A percentile compares a stretch with the other conserved stretches of the same genome.
Evolutionary conservation across 2,329 filamentous ascomycete species (phyloP).

Genomic region (Purpureocillium takamizusanense): DNA sequence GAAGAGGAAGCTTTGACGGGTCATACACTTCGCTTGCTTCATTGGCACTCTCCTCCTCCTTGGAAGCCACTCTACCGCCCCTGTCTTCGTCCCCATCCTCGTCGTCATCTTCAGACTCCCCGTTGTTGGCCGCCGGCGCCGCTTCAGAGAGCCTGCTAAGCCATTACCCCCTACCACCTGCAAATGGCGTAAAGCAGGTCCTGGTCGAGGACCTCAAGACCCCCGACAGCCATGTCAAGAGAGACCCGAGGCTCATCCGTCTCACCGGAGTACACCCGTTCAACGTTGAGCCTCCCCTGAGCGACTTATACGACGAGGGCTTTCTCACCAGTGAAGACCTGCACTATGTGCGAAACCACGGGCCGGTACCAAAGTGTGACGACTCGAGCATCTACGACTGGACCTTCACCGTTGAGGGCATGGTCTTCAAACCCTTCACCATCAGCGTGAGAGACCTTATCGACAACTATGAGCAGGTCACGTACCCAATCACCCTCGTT

Average conservation of each 20-base stretch:
- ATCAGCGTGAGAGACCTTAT: conserved; percentile 67
- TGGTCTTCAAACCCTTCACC: conserved; percentile 68
- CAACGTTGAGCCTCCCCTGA: conserved; percentile 80
- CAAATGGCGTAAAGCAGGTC: conserved; percentile 49
- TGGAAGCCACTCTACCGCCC: not conserved
- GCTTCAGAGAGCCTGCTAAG: too few relatives aligned
- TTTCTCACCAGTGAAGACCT: conserved; percentile 82
- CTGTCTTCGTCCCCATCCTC: not conserved
- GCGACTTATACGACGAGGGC: conserved; percentile 65
- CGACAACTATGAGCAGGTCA: conserved; percentile 68
- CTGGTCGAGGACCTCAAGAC: conserved; percentile 73
- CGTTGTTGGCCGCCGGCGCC: too few relatives aligned
- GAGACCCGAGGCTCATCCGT: conserved; percentile 74
- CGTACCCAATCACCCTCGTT: conserved; percentile 79
- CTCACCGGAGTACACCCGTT: conserved; percentile 86
- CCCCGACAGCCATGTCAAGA: conserved; percentile 70
- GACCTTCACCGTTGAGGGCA: conserved; percentile 75
- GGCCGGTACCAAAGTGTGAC: conserved; percentile 65
- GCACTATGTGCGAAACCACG: conserved; percentile 90
- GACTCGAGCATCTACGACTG: conserved; percentile 68
- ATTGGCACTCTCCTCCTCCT: not conserved
- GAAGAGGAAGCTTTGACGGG: conserved; percentile 22
- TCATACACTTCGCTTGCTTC: not conserved
- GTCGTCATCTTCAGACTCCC: too few relatives aligned
- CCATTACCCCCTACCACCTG: conserved; percentile 60